Conservation (phyloP, 345 rosid genomes). For the Lepidium africanum region DNA sequence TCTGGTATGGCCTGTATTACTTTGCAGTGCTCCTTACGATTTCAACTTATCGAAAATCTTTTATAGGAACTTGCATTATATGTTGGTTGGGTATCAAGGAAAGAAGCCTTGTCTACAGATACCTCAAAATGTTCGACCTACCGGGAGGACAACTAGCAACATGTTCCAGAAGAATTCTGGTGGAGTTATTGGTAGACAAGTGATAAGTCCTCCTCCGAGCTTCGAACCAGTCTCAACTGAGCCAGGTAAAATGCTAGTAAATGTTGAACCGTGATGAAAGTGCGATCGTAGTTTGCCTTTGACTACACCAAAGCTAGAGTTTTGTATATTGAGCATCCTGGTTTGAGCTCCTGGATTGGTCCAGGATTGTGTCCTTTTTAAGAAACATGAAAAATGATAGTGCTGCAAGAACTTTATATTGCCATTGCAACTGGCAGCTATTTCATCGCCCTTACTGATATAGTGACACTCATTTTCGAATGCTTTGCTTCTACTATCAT, state of each 20-base stretch:
- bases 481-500: background rate
- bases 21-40: background rate
- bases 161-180: conserved; percentile 18
- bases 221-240: conserved; percentile 9
- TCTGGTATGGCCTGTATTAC: background rate
- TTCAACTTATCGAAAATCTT: conserved; percentile 14
- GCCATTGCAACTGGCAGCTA: background rate
- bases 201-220: conserved; percentile 26
- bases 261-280: background rate
- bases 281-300: background rate
- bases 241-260: conserved; percentile 31
- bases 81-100: conserved; percentile 67
- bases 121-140: conserved; percentile 21
- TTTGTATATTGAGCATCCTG: background rate
- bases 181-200: conserved; percentile 19
- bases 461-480: background rate
- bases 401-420: background rate
- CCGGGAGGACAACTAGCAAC: conserved; percentile 16
- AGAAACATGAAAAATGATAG: background rate
- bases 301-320: background rate
- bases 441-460: background rate
- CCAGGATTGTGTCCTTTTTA: background rate
- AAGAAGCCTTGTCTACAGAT: conserved; percentile 37
- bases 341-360: background rate
- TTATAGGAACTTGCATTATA: conserved; percentile 72